Conservation (phyloP, 2,329 filamentous ascomycete species). For the Penicillium palitans region DNA sequence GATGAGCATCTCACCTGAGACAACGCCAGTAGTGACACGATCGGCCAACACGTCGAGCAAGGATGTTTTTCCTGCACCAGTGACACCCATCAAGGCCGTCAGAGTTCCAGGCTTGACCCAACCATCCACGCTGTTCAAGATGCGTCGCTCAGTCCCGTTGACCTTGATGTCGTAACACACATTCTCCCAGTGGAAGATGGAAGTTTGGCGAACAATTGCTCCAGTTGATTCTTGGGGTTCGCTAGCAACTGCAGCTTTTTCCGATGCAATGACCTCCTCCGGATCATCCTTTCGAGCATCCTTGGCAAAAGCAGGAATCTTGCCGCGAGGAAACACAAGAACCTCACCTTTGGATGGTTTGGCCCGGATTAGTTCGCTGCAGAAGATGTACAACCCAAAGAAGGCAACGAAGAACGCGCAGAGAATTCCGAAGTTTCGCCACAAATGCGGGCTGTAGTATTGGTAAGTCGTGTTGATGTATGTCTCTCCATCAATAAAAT, state of each 20-base stretch:
- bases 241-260: constrained; percentile 60
- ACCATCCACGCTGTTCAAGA: constrained; percentile 82
- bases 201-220: constrained; percentile 66
- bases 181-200: constrained; percentile 84
- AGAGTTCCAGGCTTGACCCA: constrained; percentile 92
- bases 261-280: constrained; percentile 21
- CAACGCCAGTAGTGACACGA: constrained; percentile 83
- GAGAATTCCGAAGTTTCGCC: constrained; percentile 69
- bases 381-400: constrained; percentile 59
- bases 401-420: constrained; percentile 62
- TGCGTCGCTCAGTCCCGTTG: constrained; percentile 71
- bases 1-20: constrained; percentile 80
- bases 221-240: constrained; percentile 67
- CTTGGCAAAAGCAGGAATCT: constrained; percentile 53
- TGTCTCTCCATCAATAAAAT: constrained; percentile 57
- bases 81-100: constrained; percentile 86
- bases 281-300: constrained; percentile 27
- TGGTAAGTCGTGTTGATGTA: constrained; percentile 57
- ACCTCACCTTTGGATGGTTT: constrained; percentile 74
- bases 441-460: constrained; percentile 61
- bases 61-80: constrained; percentile 89
- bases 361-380: constrained; percentile 60
- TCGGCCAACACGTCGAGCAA: constrained; percentile 82
- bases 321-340: constrained; percentile 69
- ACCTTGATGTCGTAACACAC: constrained; percentile 82